These are phyloP conservation scores for Pleurozium schreberi DNA, from an alignment of 225 moss, liverwort and hornwort species.

Conservation along the genomic window DNA sequence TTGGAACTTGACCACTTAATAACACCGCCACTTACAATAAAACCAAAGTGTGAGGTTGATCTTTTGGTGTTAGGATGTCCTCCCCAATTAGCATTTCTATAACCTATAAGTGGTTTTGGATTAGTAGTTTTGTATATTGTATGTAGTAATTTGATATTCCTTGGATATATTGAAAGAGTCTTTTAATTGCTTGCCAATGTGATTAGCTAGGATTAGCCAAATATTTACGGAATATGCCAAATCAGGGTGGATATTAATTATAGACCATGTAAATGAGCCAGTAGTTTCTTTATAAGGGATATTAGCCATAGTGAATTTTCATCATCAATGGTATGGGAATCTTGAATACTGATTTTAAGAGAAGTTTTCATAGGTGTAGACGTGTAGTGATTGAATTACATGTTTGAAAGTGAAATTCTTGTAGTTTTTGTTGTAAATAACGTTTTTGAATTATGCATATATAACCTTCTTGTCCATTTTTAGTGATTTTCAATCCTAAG, in stretches of 20 bases:
- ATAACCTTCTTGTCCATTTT: background rate
- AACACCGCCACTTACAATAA: background rate
- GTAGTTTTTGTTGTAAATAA: background rate
- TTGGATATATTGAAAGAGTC: background rate
- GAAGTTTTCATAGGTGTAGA: background rate
- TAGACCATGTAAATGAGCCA: background rate
- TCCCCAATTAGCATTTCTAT: background rate
- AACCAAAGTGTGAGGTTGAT: accelerated
- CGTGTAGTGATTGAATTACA: background rate
- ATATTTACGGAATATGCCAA: background rate
- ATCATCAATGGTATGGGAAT: background rate
- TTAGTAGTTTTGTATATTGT: background rate
- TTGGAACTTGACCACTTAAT: background rate
- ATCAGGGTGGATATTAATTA: background rate
- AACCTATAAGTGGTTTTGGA: background rate
- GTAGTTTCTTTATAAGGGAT: background rate
- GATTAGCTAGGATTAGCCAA: accelerated
- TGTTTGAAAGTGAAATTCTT: background rate
- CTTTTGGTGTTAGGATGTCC: background rate
- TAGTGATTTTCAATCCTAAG: background rate
- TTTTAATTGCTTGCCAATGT: background rate
- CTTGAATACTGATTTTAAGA: background rate
- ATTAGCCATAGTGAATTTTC: background rate
- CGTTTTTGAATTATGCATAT: background rate
- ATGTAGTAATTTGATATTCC: background rate